phyloP scores from a whole-genome alignment of 2,329 filamentous ascomycete genomes.

The Cladorrhinum sp. region DNA sequence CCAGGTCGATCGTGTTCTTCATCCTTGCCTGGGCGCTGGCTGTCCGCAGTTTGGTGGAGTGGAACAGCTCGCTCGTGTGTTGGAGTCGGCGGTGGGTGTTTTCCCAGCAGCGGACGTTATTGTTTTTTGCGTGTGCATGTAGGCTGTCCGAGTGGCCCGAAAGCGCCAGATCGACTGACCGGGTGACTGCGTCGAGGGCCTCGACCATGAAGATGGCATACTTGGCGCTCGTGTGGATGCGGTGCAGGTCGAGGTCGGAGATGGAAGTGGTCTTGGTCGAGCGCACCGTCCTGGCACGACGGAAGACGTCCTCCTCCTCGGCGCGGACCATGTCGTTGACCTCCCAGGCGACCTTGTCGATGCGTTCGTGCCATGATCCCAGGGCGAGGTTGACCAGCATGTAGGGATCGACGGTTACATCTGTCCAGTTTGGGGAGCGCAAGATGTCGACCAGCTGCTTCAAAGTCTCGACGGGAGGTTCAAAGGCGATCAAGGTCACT shows the following conservation, averaged over 20 bases:
- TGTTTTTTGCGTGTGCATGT: background rate
- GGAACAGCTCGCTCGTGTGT: conserved; percentile 8
- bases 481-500: background rate
- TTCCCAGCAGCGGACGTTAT: background rate
- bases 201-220: conserved; percentile 14
- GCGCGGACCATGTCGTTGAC: conserved; percentile 6
- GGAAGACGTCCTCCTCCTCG: conserved; percentile 8
- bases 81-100: conserved; percentile 8
- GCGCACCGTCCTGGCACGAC: background rate
- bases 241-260: conserved; percentile 10
- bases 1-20: conserved; percentile 13
- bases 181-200: conserved; percentile 8
- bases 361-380: conserved; percentile 7
- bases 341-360: conserved; percentile 10
- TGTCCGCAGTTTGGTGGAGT: conserved; percentile 8
- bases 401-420: conserved; percentile 7
- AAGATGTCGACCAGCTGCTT: background rate
- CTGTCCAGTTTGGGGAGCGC: conserved; percentile 3
- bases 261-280: background rate
- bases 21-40: conserved; percentile 10
- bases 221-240: conserved; percentile 14
- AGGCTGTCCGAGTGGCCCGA: background rate
- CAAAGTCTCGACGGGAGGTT: background rate
- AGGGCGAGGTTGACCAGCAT: conserved; percentile 11
- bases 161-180: conserved; percentile 3